phyloP scores from a whole-genome alignment of 2,329 filamentous ascomycete genomes.

The Talaromyces sp. region DNA sequence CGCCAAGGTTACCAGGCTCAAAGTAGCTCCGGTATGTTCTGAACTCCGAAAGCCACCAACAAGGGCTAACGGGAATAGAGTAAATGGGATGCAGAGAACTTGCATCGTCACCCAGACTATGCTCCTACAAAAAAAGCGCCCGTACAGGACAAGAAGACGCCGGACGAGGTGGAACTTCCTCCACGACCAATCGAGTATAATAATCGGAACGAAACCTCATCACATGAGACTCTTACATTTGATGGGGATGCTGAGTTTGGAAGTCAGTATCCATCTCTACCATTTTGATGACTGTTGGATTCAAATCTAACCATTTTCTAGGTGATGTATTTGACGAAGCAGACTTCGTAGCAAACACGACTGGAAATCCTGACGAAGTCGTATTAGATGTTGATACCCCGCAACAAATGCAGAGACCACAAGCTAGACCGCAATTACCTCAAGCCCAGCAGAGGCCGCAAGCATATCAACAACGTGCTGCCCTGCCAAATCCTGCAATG shows the following conservation, averaged over 20 bases:
- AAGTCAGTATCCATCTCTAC: constrained; percentile 31
- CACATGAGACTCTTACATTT: constrained; percentile 30
- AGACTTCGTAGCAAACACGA: constrained; percentile 68
- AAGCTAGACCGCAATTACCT: constrained; percentile 16
- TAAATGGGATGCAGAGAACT: constrained; percentile 73
- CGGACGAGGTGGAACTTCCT: constrained; percentile 52
- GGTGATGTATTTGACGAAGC: constrained; percentile 70
- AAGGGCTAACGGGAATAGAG: constrained; percentile 38
- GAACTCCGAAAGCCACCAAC: neutral
- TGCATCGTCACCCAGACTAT: constrained; percentile 80
- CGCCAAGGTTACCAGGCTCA: constrained; percentile 84
- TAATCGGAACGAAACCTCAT: constrained; percentile 32
- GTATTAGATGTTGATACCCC: constrained; percentile 48
- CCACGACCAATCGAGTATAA: constrained; percentile 26
- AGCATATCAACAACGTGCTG: constrained; percentile 23
- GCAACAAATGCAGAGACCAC: constrained; percentile 29
- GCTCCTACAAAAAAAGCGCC: constrained; percentile 59
- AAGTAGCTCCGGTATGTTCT: constrained; percentile 61
- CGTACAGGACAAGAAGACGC: constrained; percentile 33
- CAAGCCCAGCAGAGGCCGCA: constrained; percentile 27
- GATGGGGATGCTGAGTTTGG: constrained; percentile 46
- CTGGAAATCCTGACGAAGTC: constrained; percentile 76
- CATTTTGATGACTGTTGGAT: neutral
- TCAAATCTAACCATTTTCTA: constrained; percentile 21
- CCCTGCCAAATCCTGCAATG: constrained; percentile 27